Base-by-base conservation (phyloP, 306 rosid genomes). In the Quercus dentata region DNA sequence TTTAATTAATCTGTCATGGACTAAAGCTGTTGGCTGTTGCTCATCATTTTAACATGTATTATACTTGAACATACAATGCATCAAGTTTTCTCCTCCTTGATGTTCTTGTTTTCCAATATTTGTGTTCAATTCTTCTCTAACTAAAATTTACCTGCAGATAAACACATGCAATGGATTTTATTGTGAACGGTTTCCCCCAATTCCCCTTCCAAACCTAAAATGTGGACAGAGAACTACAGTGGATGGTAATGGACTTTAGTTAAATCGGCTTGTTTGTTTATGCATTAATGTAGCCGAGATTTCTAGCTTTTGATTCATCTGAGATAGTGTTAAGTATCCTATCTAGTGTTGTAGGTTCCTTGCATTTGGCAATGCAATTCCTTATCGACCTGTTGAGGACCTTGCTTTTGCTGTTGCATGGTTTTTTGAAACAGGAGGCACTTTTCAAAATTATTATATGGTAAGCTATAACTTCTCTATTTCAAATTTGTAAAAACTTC, bases 131-230 rank as follows among this genome's bases (percentile, higher is more conserved):
- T 14, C 8, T 15, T 23, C 21, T 31, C 5, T 18, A 38, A 69
- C 0, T 69, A 19, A 59, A 30, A 46, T 46, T 54, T 46, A 57
- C 41, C 2, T 71, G 81, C 85, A 71, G 85, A 81, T 76, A 76
- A 76, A 81, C 76, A 58, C 81, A 19, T 81, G 85, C 85, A 81
- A 81, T 76, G 85, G 81, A 51, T 81, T 81, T 67, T 81, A 81
- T 54, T 81, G 85, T 20, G 78, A 71, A 20, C 4, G 3, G 54
- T 81, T 81, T 5, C 31, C 20, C 85, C 85, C 0, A 81, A 76
- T 78, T 74, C 68, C 35, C 63, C 52, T 5, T 14, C 69, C 46
- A 81, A 81, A 62, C 85, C 85, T 0, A 76, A 70, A 31, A 76
- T 81, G 35, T 81, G 81, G 85, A 81, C 85, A 51, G 81, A 81